Evolutionary conservation across 805 yeast genomes (phyloP).

Genomic region (Schwanniomyces occidentalis): DNA sequence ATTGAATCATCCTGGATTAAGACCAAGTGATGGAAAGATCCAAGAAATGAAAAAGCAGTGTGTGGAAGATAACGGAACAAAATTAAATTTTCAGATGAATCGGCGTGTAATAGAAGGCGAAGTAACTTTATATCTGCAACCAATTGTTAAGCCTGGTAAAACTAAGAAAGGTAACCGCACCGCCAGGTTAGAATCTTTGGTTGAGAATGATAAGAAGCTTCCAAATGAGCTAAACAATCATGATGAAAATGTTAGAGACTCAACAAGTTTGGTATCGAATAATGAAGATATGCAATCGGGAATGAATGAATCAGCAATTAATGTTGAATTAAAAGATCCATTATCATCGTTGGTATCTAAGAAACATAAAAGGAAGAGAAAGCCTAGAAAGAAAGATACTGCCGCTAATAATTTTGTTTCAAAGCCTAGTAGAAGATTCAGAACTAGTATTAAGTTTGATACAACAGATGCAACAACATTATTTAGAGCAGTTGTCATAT

Average conservation of each 20-base stretch:
- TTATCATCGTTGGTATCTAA: conserved; percentile 12
- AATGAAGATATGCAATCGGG: neutral
- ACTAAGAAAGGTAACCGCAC: conserved; percentile 6
- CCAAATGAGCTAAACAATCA: neutral
- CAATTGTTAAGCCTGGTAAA: conserved; percentile 7
- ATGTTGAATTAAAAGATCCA: conserved; percentile 6
- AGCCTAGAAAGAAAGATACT: conserved; percentile 6
- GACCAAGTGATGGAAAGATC: conserved; percentile 31
- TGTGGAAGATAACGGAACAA: conserved; percentile 23
- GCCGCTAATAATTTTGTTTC: conserved; percentile 2
- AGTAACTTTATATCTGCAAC: conserved; percentile 20
- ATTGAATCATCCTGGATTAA: conserved; percentile 22
- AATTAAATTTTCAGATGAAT: conserved; percentile 10
- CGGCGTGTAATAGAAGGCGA: conserved; percentile 29
- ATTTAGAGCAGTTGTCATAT: conserved; percentile 65
- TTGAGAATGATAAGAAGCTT: conserved; percentile 1
- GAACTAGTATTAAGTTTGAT: conserved; percentile 25
- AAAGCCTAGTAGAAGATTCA: conserved; percentile 11
- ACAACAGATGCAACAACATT: conserved; percentile 53
- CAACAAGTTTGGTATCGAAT: no score
- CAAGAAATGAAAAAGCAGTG: conserved; percentile 25
- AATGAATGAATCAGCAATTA: neutral
- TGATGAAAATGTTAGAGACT: neutral
- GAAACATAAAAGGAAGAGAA: conserved; percentile 13
- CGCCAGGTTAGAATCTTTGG: conserved; percentile 26